Evolutionary conservation across 179 eudicot genomes (phyloP), one percentile per base, ranked within the genome.

Genomic region (Drosera spatulata): DNA sequence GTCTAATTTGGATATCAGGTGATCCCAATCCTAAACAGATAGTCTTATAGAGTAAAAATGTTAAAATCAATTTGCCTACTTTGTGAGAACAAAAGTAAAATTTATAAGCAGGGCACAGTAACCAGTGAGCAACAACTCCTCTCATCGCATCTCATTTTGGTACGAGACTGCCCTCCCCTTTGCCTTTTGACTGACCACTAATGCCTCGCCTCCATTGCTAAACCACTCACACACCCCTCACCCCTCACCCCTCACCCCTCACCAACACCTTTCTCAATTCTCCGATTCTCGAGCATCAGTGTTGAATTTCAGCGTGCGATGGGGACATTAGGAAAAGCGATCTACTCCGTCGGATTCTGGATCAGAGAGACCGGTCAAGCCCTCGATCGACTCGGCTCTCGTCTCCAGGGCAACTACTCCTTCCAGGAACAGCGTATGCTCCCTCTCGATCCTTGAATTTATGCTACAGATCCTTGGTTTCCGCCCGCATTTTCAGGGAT

Each of bases 331-430:
- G 91, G 90, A 2, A 75, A 74, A 74, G 83, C 82, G 68, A 72
- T 82, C 50, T 85, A 85, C 82, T 69, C 79, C 46, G 85, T 85
- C 56, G 91, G 87, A 51, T 77, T 77, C 69, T 85, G 91, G 91
- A 76, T 85, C 75, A 80, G 91, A 4, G 87, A 80, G 51, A 69
- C 87, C n/a, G 87, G 91, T 42, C 91, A 85, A 69, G 91, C 87
- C 70, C 60, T 85, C 52, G 91, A 85, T 80, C 91, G 91, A 57
- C 83, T 85, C 53, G 91, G 91, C 68, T 73, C 71, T 62, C 87
- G 91, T 72, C 79, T 85, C 45, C 91, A 82, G 53, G 91, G 91
- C 48, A 80, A 62, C 74, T 75, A 85, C 69, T 56, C 66, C 67
- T 82, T 82, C 74, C 83, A 78, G 58, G 87, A 85, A 69, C 83